A percentile compares a stretch with the other conserved stretches of the same genome.
These are phyloP conservation scores for Globisporangium takayamanum DNA, from an alignment of 352 stramenopile species.

Conservation along the genomic window DNA sequence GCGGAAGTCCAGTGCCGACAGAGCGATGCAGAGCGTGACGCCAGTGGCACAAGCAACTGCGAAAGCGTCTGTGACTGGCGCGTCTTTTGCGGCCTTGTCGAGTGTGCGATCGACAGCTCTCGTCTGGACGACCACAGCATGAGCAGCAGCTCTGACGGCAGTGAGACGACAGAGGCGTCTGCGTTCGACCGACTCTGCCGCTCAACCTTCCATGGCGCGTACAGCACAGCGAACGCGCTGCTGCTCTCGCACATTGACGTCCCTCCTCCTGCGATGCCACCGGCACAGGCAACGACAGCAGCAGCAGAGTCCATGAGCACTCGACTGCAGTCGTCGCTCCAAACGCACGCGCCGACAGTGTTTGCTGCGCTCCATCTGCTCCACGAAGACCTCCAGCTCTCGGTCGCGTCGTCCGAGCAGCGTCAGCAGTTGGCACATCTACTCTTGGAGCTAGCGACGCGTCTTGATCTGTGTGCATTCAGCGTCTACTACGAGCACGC, in stretches of 20 bases:
- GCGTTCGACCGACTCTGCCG: conserved; percentile 38
- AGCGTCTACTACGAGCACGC: conserved; percentile 49
- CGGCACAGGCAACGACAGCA: neutral
- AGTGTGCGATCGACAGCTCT: neutral
- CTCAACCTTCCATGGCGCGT: conserved; percentile 36
- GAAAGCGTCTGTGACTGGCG: conserved; percentile 6
- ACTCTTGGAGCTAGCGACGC: conserved; percentile 25
- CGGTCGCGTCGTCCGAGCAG: conserved; percentile 20
- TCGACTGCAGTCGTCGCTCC: neutral
- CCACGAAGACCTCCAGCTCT: conserved; percentile 66
- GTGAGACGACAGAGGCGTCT: conserved; percentile 13
- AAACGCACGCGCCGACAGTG: conserved; percentile 9
- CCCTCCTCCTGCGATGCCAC: conserved; percentile 5
- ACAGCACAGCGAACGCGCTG: conserved; percentile 35
- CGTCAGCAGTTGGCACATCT: conserved; percentile 33
- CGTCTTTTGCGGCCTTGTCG: conserved; percentile 4
- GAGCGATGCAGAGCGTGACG: neutral
- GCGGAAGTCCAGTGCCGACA: neutral
- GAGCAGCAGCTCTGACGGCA: neutral
- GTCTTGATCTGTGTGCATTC: conserved; percentile 28
- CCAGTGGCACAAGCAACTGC: neutral
- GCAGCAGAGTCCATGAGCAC: neutral
- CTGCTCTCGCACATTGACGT: conserved; percentile 31
- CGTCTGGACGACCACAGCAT: too few species aligned
- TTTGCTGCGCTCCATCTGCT: conserved; percentile 59